phyloP scores from a whole-genome alignment of 257 asterid genomes.

The Salvia rosmarinus region DNA sequence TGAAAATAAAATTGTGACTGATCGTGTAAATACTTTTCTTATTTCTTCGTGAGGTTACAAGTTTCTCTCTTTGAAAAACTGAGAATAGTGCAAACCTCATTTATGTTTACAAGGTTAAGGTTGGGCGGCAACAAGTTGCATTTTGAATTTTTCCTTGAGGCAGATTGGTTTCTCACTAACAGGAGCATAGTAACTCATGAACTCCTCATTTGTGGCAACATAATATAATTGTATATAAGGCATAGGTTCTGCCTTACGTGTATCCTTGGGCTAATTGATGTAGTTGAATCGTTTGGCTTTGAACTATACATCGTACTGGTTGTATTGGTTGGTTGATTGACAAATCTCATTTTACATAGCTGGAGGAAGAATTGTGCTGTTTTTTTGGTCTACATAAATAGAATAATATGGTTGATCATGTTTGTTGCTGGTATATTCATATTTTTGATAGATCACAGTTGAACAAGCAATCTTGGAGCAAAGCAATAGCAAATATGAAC shows the following conservation, averaged over 20 bases:
- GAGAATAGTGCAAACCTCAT: not conserved
- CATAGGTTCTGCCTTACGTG: conserved; percentile 3
- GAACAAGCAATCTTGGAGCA: conserved; percentile 94
- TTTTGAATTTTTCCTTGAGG: not conserved
- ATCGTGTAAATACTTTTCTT: not conserved
- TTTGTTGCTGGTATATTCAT: conserved; percentile 36
- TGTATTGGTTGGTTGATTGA: conserved; percentile 14
- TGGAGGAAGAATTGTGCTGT: not conserved
- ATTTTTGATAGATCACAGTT: conserved; percentile 73
- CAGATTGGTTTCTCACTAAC: not conserved
- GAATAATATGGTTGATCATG: conserved; percentile 30
- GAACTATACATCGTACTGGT: not conserved
- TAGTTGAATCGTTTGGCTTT: not conserved
- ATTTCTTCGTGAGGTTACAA: not conserved
- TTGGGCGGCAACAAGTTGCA: conserved; percentile 21
- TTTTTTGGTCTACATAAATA: conserved; percentile 20
- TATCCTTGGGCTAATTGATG: conserved; percentile 15
- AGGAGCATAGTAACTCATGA: conserved; percentile 18
- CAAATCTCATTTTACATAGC: conserved; percentile 6
- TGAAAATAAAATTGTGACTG: not conserved
- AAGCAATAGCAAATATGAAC: conserved; percentile 92
- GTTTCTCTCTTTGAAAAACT: not conserved
- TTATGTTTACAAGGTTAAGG: conserved; percentile 14
- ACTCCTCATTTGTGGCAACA: not conserved
- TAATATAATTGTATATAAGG: not conserved